Base-by-base conservation (phyloP, 495 filamentous ascomycete genomes). In the Podospora didyma region DNA sequence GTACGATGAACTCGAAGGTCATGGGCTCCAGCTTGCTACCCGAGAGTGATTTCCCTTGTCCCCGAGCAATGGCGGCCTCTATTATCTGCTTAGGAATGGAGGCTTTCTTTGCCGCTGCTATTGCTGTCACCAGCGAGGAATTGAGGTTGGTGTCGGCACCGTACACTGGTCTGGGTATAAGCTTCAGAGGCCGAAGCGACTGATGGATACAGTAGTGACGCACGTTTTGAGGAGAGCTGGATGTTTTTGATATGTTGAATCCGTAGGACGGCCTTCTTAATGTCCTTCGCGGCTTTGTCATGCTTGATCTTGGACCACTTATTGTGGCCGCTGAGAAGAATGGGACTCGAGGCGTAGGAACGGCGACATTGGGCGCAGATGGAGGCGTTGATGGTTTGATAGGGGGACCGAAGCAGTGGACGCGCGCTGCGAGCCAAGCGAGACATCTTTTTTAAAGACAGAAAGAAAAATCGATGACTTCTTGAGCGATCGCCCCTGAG, bases 241-340 rank as follows among this genome's bases (percentile, higher is more conserved):
- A 89, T 78, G 54, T 78, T 72, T 46, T 81, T 71, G 37, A 78
- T 52, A 60, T 82, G 74, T 24, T 59, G 41, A 20, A 63, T 69
- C 9, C 83, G 74, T 53, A 74, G 61, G 16, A 70, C 62, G 53
- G 70, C 82, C 64, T 82, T 87, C 60, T 76, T 77, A 12, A 68
- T 69, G 73, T 97, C 92, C 59, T 83, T 83, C 61, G 84, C 87
- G 39, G 82, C 89, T 71, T 99, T 99, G 73, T 92, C 89, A 68
- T 99, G 95, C 61, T 85, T 88, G 73, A 97, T 97, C 60, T 92
- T 94, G 35, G 90, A 89, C 94, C 94, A 99, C 67, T 88, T 85
- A 69, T 84, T 96, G 72, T 96, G 90, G 34, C 92, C 92, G 45
- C 88, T 88, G 28, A 71, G 71, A 7, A 76, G 59, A 5, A 60